Base-by-base conservation (phyloP, 169 alveolate species). In the Cryptosporidium baileyi region DNA sequence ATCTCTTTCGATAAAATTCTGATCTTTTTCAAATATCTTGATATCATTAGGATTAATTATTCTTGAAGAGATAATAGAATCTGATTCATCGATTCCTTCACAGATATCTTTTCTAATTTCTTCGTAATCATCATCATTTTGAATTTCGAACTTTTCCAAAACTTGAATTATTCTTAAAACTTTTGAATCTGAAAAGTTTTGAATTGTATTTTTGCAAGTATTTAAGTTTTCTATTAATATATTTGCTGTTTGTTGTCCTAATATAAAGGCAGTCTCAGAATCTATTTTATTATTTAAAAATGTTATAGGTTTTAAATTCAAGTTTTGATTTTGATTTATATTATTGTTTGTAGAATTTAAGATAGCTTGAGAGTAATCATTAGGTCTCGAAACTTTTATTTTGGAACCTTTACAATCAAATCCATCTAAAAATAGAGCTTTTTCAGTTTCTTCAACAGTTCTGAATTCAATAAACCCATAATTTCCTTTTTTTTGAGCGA, bases 401-500 rank as follows among this genome's bases (percentile, higher is more conserved):
- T 94, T 94, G 5, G 93, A 88, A n/a, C 97, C 97, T 91, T 91
- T 89, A 45, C 97, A 94, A 47, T 88, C 81, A 95, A 95, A 92
- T 4, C 97, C 97, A 54, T 95, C 97, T 94, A 95, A 89, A 7
- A 95, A 88, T 13, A 95, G 88, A 11, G 97, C 97, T 36, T 93
- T 63, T 65, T 94, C 97, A 9, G 97, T 95, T 82, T 95, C 97
- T 57, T 94, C 97, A 0, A 95, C 97, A 13, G 97, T 92, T 15
- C 94, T 92, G 80, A 95, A 95, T 63, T 95, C 97, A 40, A 95
- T 96, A 63, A 95, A 95, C 38, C 97, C 97, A 81, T 95, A 95
- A 88, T 89, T 95, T 30, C 97, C 97, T 67, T 95, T 95, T 80
- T 95, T 97, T 88, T 94, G 94, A 22, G 97, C 97, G 74, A 95